Base-by-base conservation (phyloP, 2,329 filamentous ascomycete genomes). In the Ophiostoma ips region DNA sequence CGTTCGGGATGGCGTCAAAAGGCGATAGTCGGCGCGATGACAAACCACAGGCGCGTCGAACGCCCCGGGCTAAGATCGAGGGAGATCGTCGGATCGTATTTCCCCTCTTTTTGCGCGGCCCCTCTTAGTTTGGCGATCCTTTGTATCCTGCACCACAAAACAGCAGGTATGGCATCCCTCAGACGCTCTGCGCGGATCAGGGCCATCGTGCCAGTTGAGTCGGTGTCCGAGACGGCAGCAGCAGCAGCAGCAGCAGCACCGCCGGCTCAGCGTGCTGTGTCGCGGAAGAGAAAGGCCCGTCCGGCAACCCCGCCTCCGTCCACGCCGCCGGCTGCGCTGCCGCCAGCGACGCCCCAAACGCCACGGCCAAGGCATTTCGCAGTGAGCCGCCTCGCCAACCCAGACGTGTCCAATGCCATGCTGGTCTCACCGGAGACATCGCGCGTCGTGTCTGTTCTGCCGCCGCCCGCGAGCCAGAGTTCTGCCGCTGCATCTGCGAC, bases 381-480 rank as follows among this genome's bases (percentile, higher is more conserved):
- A 2, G 65, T 74, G 34, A 64, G 70, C 48, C 74, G 81, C 21
- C 72, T 83, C 2, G 81, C 79, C 13, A 71, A 80, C 55, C 78
- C 82, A 0, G 74, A 75, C 56, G 66, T 69, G 13, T 84, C 82
- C 40, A 87, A 87, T 61, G 84, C 83, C 1, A 72, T 77, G 1
- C 69, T 89, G 10, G 65, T 85, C n/a, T 86, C 84, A 0, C 83
- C 84, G 2, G 75, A 81, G 60, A 81, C 82, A 3, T 83, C 79
- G 3, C 72, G 77, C 41, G 61, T 86, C 8, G 66, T 84, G 21
- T 47, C 50, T 8, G 49, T 70, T 68, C 9, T 66, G 69, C 37
- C 68, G 60, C 54, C 66, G 16, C n/a, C 16, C 12, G 18, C 24
- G 16, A 24, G 11, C 64, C 50, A 73, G 60, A 64, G 63, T 62